These are phyloP conservation scores for Diacronema lutheri DNA, from an alignment of 78 protist genomes.

Conservation along the genomic window DNA sequence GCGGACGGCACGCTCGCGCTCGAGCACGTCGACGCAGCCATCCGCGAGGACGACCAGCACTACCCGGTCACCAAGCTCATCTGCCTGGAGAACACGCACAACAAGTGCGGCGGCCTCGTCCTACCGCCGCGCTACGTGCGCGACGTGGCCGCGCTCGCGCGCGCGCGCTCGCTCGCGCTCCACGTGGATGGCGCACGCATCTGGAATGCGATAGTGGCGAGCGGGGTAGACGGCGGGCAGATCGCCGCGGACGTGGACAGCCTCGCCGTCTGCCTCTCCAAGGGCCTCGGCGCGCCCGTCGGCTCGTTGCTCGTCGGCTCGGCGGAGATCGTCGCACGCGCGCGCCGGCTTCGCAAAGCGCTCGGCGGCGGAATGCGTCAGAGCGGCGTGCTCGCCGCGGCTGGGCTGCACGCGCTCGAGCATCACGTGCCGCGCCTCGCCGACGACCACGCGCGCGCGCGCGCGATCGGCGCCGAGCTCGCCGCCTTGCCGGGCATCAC, in stretches of 20 bases:
- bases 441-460: too few relatives aligned
- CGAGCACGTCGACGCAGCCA: not conserved
- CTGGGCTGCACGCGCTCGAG: slow-evolving; percentile 14
- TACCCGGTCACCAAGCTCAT: slow-evolving; percentile 28
- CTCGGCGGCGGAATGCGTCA: slow-evolving; percentile 81
- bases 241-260: not conserved
- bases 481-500: too few relatives aligned
- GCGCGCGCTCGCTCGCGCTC: not conserved
- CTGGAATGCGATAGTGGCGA: slow-evolving; percentile 20
- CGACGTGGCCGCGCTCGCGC: not conserved
- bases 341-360: slow-evolving; percentile 33
- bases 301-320: slow-evolving; percentile 61
- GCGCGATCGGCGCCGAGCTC: too few relatives aligned
- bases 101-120: slow-evolving; percentile 38
- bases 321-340: not conserved
- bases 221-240: not conserved
- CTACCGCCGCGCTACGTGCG: slow-evolving; percentile 12
- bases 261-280: slow-evolving; percentile 58
- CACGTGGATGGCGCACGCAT: slow-evolving; percentile 44
- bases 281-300: slow-evolving; percentile 74
- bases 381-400: slow-evolving; percentile 66
- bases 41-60: slow-evolving; percentile 42
- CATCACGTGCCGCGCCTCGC: too few relatives aligned
- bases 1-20: slow-evolving; percentile 19
- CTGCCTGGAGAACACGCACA: slow-evolving; percentile 46